A percentile compares a stretch with the other conserved stretches of the same genome.
phyloP scores from a whole-genome alignment of 2,329 filamentous ascomycete species.

The Claviceps paspali region DNA sequence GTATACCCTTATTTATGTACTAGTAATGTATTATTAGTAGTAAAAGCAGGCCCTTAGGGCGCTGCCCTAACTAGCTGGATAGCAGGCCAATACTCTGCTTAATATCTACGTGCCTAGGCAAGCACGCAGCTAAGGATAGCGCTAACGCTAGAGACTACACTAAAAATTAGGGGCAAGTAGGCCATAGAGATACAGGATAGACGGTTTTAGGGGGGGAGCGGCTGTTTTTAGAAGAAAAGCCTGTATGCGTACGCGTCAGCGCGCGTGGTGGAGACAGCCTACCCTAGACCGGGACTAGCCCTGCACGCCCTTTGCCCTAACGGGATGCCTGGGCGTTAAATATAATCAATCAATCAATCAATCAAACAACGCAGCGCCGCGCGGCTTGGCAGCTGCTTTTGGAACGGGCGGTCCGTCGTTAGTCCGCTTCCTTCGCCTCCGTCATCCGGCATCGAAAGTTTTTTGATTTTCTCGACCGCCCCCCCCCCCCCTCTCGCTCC shows the following conservation, averaged over 20 bases:
- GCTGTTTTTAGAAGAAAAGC: no score
- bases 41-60: no score
- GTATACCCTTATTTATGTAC: background rate
- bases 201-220: background rate
- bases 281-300: no score
- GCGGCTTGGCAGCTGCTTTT: no score
- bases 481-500: no score
- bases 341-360: no score
- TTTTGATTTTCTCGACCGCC: conserved; percentile 5
- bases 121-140: background rate
- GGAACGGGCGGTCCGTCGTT: conserved; percentile 16
- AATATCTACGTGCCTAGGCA: background rate
- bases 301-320: no score
- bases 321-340: no score
- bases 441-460: conserved; percentile 14
- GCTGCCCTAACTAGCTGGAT: background rate
- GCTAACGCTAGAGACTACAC: background rate
- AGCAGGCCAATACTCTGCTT: background rate
- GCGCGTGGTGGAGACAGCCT: no score
- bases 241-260: no score
- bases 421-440: conserved; percentile 12
- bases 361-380: no score
- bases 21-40: background rate
- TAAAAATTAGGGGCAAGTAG: background rate
- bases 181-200: background rate